Evolutionary conservation across 108 stramenopile species (phyloP).

Genomic region (Cyclotella cryptica): DNA sequence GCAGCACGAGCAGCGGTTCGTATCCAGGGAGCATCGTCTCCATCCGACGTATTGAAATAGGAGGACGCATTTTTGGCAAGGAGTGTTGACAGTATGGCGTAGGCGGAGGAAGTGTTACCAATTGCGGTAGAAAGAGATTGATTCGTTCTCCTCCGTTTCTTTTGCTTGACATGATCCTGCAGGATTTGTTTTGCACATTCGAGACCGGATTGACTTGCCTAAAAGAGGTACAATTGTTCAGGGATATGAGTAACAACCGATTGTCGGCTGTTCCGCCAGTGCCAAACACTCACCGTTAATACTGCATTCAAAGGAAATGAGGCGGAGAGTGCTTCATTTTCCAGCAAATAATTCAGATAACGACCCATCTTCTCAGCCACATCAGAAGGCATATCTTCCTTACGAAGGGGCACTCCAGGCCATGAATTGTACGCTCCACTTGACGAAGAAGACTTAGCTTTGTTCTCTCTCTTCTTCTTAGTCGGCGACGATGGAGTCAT

Average conservation of each 20-base stretch:
- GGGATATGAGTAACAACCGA: background rate
- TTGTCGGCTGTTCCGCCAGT: background rate
- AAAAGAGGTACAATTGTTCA: constrained; percentile 13
- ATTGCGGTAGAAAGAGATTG: constrained; percentile 9
- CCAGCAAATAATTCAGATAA: constrained; percentile 85
- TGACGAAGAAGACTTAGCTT: constrained; percentile 13
- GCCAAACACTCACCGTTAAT: constrained; percentile 58
- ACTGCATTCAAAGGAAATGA: constrained; percentile 88
- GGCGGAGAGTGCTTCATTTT: constrained; percentile 81
- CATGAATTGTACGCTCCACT: constrained; percentile 56
- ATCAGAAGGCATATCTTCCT: constrained; percentile 17
- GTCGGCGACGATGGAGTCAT: constrained; percentile 24
- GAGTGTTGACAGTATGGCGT: constrained; percentile 36
- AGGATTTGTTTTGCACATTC: constrained; percentile 82
- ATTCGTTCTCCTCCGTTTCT: constrained; percentile 50
- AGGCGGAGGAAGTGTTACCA: constrained; percentile 27
- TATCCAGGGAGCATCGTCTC: constrained; percentile 80
- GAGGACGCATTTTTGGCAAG: constrained; percentile 36
- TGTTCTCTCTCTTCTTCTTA: constrained; percentile 15
- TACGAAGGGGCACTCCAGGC: background rate
- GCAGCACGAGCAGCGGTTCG: constrained; percentile 88
- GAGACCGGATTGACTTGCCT: constrained; percentile 88
- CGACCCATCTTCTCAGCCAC: constrained; percentile 60
- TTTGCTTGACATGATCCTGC: constrained; percentile 62
- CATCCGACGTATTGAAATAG: constrained; percentile 24